Evolutionary conservation across 352 stramenopile genomes (phyloP).

Genomic region (Phytophthora sansomeana): DNA sequence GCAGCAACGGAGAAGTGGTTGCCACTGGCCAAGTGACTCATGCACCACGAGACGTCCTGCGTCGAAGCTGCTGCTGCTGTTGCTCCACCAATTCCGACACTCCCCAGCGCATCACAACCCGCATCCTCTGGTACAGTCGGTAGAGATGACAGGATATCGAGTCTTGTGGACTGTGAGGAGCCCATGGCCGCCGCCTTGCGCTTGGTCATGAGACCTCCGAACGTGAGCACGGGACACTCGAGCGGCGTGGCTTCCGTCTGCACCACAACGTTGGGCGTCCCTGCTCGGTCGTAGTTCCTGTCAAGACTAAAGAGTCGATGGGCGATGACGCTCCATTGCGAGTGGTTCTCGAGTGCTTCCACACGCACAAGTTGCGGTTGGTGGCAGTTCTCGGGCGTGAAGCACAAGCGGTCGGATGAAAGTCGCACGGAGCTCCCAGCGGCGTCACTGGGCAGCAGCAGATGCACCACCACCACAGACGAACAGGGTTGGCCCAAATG

Average conservation of each 20-base stretch:
- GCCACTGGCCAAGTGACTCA: slow-evolving; percentile 66
- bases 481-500: slow-evolving; percentile 61
- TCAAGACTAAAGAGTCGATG: slow-evolving; percentile 77
- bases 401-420: slow-evolving; percentile 76
- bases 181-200: slow-evolving; percentile 48
- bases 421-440: slow-evolving; percentile 46
- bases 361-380: slow-evolving; percentile 75
- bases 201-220: slow-evolving; percentile 55
- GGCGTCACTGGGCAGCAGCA: slow-evolving; percentile 62
- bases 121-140: slow-evolving; percentile 23
- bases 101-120: neutral
- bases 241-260: slow-evolving; percentile 49
- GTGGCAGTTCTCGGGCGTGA: slow-evolving; percentile 63
- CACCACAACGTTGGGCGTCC: slow-evolving; percentile 58
- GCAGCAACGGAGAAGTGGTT: slow-evolving; percentile 70
- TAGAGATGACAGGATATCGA: slow-evolving; percentile 47
- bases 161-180: slow-evolving; percentile 24
- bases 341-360: slow-evolving; percentile 55
- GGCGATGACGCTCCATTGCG: slow-evolving; percentile 58
- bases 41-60: slow-evolving; percentile 42
- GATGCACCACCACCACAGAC: slow-evolving; percentile 75
- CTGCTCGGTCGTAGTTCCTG: slow-evolving; percentile 63
- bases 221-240: slow-evolving; percentile 50
- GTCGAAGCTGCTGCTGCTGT: neutral
- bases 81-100: neutral